phyloP scores from a whole-genome alignment of 768 basidiomycete species.

The Auriscalpium microsporum region DNA sequence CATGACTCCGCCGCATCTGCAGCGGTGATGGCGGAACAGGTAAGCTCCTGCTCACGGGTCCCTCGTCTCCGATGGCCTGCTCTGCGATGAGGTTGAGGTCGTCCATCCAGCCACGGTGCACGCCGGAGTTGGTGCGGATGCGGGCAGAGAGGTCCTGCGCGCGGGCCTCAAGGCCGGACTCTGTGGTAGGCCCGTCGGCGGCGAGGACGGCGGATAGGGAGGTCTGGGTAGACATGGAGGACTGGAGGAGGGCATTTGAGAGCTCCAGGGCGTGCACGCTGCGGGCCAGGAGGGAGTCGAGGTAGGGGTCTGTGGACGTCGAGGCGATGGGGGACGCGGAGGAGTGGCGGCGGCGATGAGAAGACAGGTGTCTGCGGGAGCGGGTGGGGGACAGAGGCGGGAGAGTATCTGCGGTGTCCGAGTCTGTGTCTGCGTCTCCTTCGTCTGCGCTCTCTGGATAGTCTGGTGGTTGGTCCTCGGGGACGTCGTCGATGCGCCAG shows the following conservation, averaged over 20 bases:
- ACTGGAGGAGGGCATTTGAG: conserved; percentile 72
- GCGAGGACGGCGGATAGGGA: conserved; percentile 42
- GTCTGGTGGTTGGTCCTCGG: conserved; percentile 61
- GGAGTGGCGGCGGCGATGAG: conserved; percentile 19
- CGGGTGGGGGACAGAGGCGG: conserved; percentile 24
- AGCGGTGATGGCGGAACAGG: conserved; percentile 16
- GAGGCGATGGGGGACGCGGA: conserved; percentile 13
- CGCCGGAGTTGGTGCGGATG: conserved; percentile 36
- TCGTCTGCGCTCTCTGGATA: conserved; percentile 74
- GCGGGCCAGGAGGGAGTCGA: conserved; percentile 73
- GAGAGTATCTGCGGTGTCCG: conserved; percentile 22
- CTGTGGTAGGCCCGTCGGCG: conserved; percentile 33
- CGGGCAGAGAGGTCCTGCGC: conserved; percentile 45
- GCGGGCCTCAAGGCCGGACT: conserved; percentile 38
- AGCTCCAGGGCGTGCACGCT: conserved; percentile 82
- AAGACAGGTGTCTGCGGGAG: conserved; percentile 29
- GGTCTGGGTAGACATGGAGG: conserved; percentile 64
- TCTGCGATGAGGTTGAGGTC: conserved; percentile 47
- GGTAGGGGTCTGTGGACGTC: conserved; percentile 40
- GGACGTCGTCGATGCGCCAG: conserved; percentile 23
- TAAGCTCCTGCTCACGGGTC: conserved; percentile 23
- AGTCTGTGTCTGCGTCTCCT: conserved; percentile 61
- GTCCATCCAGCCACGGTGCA: conserved; percentile 53
- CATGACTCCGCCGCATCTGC: neutral
- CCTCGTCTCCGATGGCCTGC: conserved; percentile 3